Base-by-base conservation (phyloP, 345 rosid species). In the Populus ilicifolia region DNA sequence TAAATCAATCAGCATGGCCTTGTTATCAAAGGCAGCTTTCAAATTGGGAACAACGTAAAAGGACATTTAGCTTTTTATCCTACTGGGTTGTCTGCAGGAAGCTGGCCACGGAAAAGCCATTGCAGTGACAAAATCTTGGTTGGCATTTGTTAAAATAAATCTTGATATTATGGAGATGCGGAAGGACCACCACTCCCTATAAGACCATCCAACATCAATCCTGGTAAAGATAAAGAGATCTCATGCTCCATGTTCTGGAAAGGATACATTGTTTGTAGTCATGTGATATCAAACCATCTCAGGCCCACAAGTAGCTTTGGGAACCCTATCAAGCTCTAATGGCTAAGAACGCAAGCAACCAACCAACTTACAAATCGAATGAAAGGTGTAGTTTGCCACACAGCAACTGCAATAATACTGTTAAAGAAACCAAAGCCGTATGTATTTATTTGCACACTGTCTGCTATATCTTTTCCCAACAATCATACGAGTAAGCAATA, bases 181-280 rank as follows among this genome's bases (percentile, higher is more conserved):
- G 65, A 82, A 75, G 90, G 86, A 82, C 89, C 88, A 78, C 80
- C 72, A 68, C 70, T 69, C 82, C 74, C 75, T 59, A 71, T 74
- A 73, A 77, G 85, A 70, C 75, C 61, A 39, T 41, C 81, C 76
- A 80, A 77, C 82, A 84, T 82, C 80, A 70, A 66, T 76, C 73
- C 76, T 82, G 30, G 70, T 54, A 54, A 76, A 78, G 80, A 75
- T 74, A 23, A 35, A 81, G 78, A 73, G 74, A 85, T 78, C 82
- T 70, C 82, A 71, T 73, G 75, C 83, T 56, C 84, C 85, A 77
- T 77, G 80, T 82, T 83, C 84, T 71, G 67, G 74, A 84, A 63
- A 84, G 30, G 80, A 80, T 81, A 74, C 87, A 82, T 84, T 79
- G 88, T 79, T 82, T 82, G 79, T 75, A 74, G 86, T 75, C 87